phyloP scores from a whole-genome alignment of 805 yeast genomes.

The Candida taoyuanica region DNA sequence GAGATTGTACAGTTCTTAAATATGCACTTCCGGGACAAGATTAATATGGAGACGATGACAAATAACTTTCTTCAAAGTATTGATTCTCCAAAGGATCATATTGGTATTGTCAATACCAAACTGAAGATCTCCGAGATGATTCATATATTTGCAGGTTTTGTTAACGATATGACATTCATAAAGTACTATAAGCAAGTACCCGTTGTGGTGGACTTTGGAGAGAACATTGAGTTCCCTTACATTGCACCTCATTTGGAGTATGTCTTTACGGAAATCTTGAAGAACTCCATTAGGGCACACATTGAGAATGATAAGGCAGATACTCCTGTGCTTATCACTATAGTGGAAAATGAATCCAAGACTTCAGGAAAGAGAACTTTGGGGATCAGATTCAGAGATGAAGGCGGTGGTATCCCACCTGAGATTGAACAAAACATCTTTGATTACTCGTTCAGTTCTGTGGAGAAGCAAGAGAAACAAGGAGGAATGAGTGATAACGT shows the following conservation, averaged over 20 bases:
- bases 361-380: slow-evolving; percentile 32
- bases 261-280: slow-evolving; percentile 77
- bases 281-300: slow-evolving; percentile 84
- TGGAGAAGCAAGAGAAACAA: slow-evolving; percentile 50
- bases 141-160: slow-evolving; percentile 62
- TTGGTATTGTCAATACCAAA: slow-evolving; percentile 65
- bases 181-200: slow-evolving; percentile 77
- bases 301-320: slow-evolving; percentile 52
- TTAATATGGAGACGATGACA: slow-evolving; percentile 79
- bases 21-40: slow-evolving; percentile 74
- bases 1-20: slow-evolving; percentile 63
- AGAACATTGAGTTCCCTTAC: slow-evolving; percentile 65
- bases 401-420: slow-evolving; percentile 84
- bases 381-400: slow-evolving; percentile 75
- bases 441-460: slow-evolving; percentile 84
- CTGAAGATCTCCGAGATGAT: slow-evolving; percentile 61
- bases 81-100: slow-evolving; percentile 40
- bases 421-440: slow-evolving; percentile 62
- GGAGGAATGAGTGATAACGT: slow-evolving; percentile 47
- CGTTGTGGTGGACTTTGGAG: slow-evolving; percentile 52
- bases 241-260: slow-evolving; percentile 87
- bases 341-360: slow-evolving; percentile 32
- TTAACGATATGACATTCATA: slow-evolving; percentile 76
- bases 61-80: slow-evolving; percentile 77
- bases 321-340: slow-evolving; percentile 43